Evolutionary conservation across 139 green algal genomes (phyloP).

Genomic region (Pleodorina starrii): DNA sequence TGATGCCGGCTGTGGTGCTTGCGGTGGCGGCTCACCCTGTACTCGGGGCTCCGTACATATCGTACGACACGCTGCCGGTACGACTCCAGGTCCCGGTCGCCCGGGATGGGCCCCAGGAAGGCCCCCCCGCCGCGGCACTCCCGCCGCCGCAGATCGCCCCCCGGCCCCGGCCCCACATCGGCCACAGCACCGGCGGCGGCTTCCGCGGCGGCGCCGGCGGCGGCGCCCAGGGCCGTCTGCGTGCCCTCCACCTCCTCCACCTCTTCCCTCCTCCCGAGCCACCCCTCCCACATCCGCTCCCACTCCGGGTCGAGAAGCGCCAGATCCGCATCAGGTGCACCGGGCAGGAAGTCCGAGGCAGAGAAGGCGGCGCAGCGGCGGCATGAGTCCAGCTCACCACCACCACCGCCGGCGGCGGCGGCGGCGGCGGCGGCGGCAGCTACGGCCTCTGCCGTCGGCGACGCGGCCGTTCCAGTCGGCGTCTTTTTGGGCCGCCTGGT

Average conservation of each 20-base stretch:
- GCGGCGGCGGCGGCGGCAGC: background rate
- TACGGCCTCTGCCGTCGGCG: background rate
- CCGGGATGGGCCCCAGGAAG: background rate
- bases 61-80: background rate
- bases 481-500: too few species aligned
- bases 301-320: background rate
- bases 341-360: conserved; percentile 2
- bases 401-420: too few species aligned
- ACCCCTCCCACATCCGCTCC: too few species aligned
- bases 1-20: too few species aligned
- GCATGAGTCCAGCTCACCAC: conserved; percentile 22
- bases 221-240: too few species aligned
- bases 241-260: too few species aligned
- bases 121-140: background rate
- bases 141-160: background rate
- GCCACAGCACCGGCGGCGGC: too few species aligned
- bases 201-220: too few species aligned
- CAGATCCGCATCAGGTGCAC: background rate
- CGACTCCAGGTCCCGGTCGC: background rate
- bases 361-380: conserved; percentile 38
- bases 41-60: conserved; percentile 28
- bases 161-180: too few species aligned
- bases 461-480: too few species aligned
- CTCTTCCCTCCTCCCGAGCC: too few species aligned
- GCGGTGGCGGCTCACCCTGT: conserved; percentile 39